These are phyloP conservation scores for Limnanthes douglasii DNA, from an alignment of 345 rosid species.

Conservation along the genomic window DNA sequence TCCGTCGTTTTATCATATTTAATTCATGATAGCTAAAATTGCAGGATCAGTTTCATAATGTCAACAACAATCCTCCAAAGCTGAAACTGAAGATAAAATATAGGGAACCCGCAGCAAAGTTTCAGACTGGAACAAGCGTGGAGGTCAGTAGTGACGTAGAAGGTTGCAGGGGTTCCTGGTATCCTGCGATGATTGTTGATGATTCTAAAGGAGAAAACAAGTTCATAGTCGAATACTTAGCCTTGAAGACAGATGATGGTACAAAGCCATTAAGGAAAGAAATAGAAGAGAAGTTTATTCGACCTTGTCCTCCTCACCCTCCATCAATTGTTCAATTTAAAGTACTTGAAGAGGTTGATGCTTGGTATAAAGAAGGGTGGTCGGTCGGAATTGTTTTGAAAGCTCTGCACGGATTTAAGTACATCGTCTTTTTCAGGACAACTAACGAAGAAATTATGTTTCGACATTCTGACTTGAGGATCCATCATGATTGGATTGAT, in stretches of 20 bases:
- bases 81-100: conserved; percentile 13
- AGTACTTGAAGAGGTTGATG: too few relatives aligned
- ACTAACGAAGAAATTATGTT: conserved; percentile 22
- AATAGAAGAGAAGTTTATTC: conserved; percentile 8
- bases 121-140: conserved; percentile 11
- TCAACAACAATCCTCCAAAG: conserved; percentile 8
- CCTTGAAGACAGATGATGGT: conserved; percentile 23
- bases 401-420: conserved; percentile 8
- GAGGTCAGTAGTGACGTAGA: conserved; percentile 39
- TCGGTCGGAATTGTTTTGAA: conserved; percentile 22
- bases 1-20: neutral
- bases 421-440: conserved; percentile 21
- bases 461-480: conserved; percentile 25
- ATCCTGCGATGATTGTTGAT: conserved; percentile 14
- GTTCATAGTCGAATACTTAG: conserved; percentile 27
- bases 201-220: conserved; percentile 14
- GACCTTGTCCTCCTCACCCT: conserved; percentile 31
- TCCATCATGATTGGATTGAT: conserved; percentile 29
- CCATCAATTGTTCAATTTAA: conserved; percentile 9
- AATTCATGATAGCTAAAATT: neutral
- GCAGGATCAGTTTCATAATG: too few relatives aligned
- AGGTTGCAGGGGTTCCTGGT: conserved; percentile 45
- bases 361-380: conserved; percentile 36
- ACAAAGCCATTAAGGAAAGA: conserved; percentile 23
- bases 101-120: conserved; percentile 5